Conservation (phyloP, 371 early-diverging fungal genomes). For the Apophysomyces elegans region DNA sequence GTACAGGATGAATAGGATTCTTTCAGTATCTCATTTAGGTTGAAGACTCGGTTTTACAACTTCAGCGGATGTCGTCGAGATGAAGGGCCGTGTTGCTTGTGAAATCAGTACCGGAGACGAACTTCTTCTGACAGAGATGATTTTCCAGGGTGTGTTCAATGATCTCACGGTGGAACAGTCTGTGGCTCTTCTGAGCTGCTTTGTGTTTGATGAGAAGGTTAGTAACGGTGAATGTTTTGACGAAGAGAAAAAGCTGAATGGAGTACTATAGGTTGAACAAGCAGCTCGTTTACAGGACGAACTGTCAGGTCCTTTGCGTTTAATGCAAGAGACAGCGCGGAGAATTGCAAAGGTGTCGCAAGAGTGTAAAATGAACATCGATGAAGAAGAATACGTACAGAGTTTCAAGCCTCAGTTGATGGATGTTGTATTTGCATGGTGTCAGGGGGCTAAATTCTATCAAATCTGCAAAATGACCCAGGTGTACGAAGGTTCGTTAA, state of each 20-base stretch:
- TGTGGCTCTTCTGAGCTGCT: slow-evolving; percentile 93
- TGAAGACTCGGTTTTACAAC: slow-evolving; percentile 83
- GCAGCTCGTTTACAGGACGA: slow-evolving; percentile 68
- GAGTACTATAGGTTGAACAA: slow-evolving; percentile 23
- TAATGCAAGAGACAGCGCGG: slow-evolving; percentile 88
- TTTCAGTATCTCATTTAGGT: not conserved
- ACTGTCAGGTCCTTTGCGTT: slow-evolving; percentile 75
- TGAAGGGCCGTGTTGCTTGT: slow-evolving; percentile 99
- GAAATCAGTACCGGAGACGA: slow-evolving; percentile 99
- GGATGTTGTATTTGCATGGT: slow-evolving; percentile 98
- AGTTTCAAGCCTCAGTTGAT: slow-evolving; percentile 92
- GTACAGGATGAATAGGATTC: not conserved
- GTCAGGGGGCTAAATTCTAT: slow-evolving; percentile 92
- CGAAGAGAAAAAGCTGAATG: not conserved
- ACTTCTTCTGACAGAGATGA: slow-evolving; percentile 98
- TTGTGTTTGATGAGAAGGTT: slow-evolving; percentile 92
- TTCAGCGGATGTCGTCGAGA: slow-evolving; percentile 84
- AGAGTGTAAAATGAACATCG: slow-evolving; percentile 86
- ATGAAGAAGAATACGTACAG: slow-evolving; percentile 82
- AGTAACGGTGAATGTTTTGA: not conserved
- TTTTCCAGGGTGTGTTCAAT: slow-evolving; percentile 98
- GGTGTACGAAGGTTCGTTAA: slow-evolving; percentile 97
- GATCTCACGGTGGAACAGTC: slow-evolving; percentile 91
- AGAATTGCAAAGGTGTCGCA: slow-evolving; percentile 87
- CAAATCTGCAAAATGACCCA: slow-evolving; percentile 97